These are phyloP conservation scores for Daldinia sp. DNA, from an alignment of 2,329 filamentous ascomycete species.

Conservation along the genomic window DNA sequence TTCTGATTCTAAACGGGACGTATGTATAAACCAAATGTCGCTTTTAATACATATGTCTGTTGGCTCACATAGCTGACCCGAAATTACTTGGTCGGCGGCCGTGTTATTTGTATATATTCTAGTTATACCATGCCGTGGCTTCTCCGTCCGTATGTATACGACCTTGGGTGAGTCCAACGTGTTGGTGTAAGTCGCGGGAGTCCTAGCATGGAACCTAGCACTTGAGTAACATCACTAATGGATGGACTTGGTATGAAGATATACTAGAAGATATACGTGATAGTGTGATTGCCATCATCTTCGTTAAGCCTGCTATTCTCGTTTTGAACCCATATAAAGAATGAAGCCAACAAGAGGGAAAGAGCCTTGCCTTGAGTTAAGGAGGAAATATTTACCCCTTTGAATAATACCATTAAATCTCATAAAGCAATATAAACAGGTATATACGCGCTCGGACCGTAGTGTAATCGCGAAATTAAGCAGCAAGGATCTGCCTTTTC, in stretches of 20 bases:
- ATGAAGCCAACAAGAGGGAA: background rate
- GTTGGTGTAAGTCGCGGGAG: too few species aligned
- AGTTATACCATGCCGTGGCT: too few species aligned
- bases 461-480: constrained; percentile 1
- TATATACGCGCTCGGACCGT: constrained; percentile 25
- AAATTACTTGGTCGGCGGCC: too few species aligned
- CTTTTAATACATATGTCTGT: too few species aligned
- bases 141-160: too few species aligned
- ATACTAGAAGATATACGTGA: background rate
- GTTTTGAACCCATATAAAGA: background rate
- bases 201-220: background rate
- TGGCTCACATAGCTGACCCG: too few species aligned
- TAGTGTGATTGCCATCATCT: background rate
- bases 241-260: background rate
- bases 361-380: background rate
- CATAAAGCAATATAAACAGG: constrained; percentile 6
- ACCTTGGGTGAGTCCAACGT: too few species aligned
- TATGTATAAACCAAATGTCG: too few species aligned
- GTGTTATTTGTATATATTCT: too few species aligned
- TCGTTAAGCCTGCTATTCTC: background rate
- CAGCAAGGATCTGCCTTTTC: background rate
- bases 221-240: background rate
- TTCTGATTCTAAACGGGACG: too few species aligned
- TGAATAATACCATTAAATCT: constrained; percentile 20
- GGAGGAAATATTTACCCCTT: background rate